These are phyloP conservation scores for Leishmania guyanensis DNA, from an alignment of 208 protist genomes.

Conservation along the genomic window DNA sequence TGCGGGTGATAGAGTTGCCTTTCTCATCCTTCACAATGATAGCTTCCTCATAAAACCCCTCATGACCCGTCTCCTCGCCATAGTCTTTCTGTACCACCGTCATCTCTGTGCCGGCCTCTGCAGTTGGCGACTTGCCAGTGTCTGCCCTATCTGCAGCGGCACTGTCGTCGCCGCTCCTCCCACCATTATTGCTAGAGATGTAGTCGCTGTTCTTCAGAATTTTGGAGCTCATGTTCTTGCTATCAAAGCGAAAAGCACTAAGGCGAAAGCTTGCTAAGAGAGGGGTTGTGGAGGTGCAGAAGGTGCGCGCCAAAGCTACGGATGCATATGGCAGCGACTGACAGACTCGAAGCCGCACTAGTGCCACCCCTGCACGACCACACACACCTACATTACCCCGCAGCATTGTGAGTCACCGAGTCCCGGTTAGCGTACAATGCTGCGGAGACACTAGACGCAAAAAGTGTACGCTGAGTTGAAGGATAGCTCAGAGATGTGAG, in stretches of 20 bases:
- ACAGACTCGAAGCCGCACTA: slow-evolving; percentile 4
- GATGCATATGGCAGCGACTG: background rate
- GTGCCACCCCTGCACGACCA: slow-evolving; percentile 1
- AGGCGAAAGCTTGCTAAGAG: slow-evolving; percentile 1
- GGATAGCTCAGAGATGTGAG: background rate
- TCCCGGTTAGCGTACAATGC: background rate
- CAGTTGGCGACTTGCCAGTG: background rate
- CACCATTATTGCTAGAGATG: background rate
- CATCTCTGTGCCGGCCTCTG: slow-evolving; percentile 7
- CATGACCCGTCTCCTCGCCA: slow-evolving; percentile 24
- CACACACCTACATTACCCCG: background rate
- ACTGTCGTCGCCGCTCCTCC: background rate
- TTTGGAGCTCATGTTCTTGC: background rate
- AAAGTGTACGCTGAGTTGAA: background rate
- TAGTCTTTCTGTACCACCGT: slow-evolving; percentile 28
- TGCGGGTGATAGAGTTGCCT: slow-evolving; percentile 66
- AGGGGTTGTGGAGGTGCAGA: slow-evolving; percentile 4
- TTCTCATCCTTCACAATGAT: slow-evolving; percentile 68
- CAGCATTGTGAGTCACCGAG: slow-evolving; percentile 1
- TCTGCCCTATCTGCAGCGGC: background rate
- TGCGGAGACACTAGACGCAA: background rate
- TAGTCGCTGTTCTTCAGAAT: background rate
- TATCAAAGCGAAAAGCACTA: slow-evolving; percentile 4
- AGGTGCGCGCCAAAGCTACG: slow-evolving; percentile 4
- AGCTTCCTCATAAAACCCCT: slow-evolving; percentile 58